Percentiles rank a stretch among this genome's conserved stretches.
Conservation (phyloP, 2,329 filamentous ascomycete species). For the Colletotrichum somersetense region DNA sequence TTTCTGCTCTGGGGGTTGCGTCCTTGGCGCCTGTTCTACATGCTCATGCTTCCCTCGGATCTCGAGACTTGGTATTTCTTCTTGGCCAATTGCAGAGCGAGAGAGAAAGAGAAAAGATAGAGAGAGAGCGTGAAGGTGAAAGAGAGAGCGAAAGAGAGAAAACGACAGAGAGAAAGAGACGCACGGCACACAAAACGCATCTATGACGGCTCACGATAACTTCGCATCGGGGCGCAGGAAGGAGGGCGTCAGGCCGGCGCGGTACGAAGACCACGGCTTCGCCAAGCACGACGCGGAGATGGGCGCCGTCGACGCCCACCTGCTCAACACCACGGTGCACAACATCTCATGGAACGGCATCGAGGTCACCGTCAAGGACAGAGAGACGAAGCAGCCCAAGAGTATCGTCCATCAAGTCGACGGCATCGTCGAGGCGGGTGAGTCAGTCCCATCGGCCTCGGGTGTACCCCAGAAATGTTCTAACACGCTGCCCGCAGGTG, state of each 20-base stretch:
- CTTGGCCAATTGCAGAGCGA: background rate
- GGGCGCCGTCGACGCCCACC: conserved; percentile 58
- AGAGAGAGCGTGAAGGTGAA: background rate
- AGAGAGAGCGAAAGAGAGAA: background rate
- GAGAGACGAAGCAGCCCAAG: conserved; percentile 72
- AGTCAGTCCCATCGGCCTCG: background rate
- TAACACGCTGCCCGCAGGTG: conserved; percentile 56
- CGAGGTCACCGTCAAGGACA: conserved; percentile 79
- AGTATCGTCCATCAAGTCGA: conserved; percentile 73
- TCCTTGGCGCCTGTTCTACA: background rate
- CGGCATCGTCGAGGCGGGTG: conserved; percentile 74
- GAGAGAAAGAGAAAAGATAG: background rate
- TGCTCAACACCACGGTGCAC: conserved; percentile 73
- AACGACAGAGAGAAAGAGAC: background rate
- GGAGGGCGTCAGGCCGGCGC: conserved; percentile 12
- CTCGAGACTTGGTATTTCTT: background rate
- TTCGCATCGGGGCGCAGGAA: background rate
- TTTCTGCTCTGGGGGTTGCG: too few species aligned
- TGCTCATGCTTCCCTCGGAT: background rate
- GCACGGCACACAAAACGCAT: background rate
- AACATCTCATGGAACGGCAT: conserved; percentile 76
- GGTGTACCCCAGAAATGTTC: background rate
- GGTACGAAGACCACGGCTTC: conserved; percentile 10
- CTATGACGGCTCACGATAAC: conserved; percentile 6
- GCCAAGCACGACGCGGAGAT: conserved; percentile 45